Evolutionary conservation across 768 basidiomycete species (phyloP), one percentile per base, ranked within the genome.

Genomic region (Leucocoprinus sp.): DNA sequence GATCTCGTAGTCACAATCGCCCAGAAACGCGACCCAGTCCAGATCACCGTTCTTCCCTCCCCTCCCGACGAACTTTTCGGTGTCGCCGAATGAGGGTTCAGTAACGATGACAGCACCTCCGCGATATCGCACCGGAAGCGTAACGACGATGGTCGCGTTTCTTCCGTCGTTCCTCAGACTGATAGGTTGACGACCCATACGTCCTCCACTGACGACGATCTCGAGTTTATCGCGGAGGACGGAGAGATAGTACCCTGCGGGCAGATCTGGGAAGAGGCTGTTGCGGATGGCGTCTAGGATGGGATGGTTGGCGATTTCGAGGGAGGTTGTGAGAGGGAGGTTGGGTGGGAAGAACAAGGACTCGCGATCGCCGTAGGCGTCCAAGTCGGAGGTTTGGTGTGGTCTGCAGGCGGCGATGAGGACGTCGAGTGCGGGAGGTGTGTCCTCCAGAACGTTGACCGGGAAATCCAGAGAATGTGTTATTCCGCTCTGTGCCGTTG

Each of bases 391-490:
- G 1, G 71, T 72, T 43, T 76, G 74, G 54, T 82, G 76, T 4
- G 82, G 81, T 54, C 75, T 69, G 62, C 84, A 89, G 14, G 85
- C 74, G 3, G 78, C 79, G 52, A 89, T 75, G 55, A 90, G 72
- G 40, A 85, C 83, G 53, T 88, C 84, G 46, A 89, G 72, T 12
- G 87, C 78, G 1, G 85, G 84, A 12, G 86, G 84, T 12, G 79
- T 73, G 58, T 77, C 79, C 54, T 82, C 78, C 52, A 81, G 80
- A 36, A 84, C 72, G 54, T 89, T 82, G 49, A 90, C 76, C 4
- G 87, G 87, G 57, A 89, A 89, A 57, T 88, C 84, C 17, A 90
- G 71, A 7, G 84, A 82, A 57, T 90, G 84, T 0, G 83, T 80
- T 50, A 85, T 82, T 24, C 82, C 85, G 50, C 78, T 80, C 86